Percentiles rank a stretch among this genome's conserved stretches.
phyloP scores from a whole-genome alignment of 176 grass and related monocot species.

The Zoysia pacifica region DNA sequence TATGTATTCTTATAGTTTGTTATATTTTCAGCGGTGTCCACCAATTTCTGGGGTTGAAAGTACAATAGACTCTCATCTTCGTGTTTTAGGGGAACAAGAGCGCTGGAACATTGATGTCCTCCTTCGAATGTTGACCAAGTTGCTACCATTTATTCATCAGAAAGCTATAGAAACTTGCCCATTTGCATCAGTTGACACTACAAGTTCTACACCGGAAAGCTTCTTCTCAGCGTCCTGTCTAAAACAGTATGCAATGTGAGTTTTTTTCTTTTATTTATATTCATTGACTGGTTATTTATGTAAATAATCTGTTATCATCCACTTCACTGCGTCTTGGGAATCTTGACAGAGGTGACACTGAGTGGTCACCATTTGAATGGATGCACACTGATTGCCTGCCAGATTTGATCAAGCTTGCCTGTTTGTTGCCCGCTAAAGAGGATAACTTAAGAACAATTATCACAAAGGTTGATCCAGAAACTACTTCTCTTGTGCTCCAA shows the following conservation, averaged over 20 bases:
- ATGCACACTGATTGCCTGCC: conserved; percentile 93
- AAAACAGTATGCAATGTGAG: conserved; percentile 77
- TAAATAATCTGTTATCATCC: conserved; percentile 24
- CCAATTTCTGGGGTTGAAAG: conserved; percentile 93
- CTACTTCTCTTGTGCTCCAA: conserved; percentile 22
- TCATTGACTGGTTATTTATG: neutral
- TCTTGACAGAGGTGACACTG: conserved; percentile 67
- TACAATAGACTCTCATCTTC: conserved; percentile 87
- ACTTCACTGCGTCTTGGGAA: conserved; percentile 20
- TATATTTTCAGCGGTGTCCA: conserved; percentile 74
- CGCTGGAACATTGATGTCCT: conserved; percentile 94
- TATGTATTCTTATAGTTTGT: conserved; percentile 35
- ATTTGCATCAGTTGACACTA: conserved; percentile 48
- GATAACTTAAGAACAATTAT: conserved; percentile 83
- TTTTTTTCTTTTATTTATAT: conserved; percentile 17
- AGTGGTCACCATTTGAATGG: conserved; percentile 96
- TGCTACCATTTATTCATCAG: conserved; percentile 82
- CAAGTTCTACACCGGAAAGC: conserved; percentile 49
- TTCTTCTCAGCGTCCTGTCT: conserved; percentile 69
- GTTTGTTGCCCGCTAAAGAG: conserved; percentile 84
- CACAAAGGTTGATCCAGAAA: conserved; percentile 61
- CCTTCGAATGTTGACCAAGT: conserved; percentile 76
- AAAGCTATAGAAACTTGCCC: conserved; percentile 78
- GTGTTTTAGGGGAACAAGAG: conserved; percentile 80
- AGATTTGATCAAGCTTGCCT: conserved; percentile 84